phyloP scores from a whole-genome alignment of 208 protist species.

The Acanthamoeba castellanii region DNA sequence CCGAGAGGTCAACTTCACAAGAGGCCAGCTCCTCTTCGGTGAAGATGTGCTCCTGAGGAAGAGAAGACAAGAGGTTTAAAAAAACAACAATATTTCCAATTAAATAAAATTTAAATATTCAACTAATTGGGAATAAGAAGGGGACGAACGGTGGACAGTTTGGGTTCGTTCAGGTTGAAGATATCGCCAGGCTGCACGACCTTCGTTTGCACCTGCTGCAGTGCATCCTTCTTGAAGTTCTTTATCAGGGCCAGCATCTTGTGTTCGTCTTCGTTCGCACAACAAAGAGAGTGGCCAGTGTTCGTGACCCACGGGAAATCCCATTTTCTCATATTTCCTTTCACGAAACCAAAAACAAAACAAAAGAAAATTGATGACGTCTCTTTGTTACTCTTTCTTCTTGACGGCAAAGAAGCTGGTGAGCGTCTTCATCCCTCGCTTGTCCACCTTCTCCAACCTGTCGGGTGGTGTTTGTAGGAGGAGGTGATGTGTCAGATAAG shows the following conservation, averaged over 20 bases:
- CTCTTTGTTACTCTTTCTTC: conserved; percentile 10
- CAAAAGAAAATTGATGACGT: too few relatives aligned
- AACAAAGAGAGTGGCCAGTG: too few relatives aligned
- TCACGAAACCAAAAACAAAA: not conserved
- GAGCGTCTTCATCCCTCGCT: conserved; percentile 22
- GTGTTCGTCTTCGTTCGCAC: too few relatives aligned
- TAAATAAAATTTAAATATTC: not conserved
- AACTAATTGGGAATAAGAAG: not conserved
- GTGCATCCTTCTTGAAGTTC: conserved; percentile 1
- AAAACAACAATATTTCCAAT: not conserved
- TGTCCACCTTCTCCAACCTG: conserved; percentile 70
- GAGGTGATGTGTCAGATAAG: not conserved
- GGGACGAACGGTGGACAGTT: not conserved
- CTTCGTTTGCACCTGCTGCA: conserved; percentile 27
- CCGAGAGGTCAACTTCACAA: conserved; percentile 50
- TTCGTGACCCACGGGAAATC: too few relatives aligned
- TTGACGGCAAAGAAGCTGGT: conserved; percentile 10
- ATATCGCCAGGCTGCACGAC: conserved; percentile 13
- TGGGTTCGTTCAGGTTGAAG: conserved; percentile 46
- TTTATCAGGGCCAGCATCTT: conserved; percentile 2
- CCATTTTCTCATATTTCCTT: not conserved
- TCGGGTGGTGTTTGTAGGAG: not conserved
- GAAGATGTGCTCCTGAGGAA: conserved; percentile 4
- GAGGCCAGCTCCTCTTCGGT: conserved; percentile 48
- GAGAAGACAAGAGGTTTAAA: not conserved